Evolutionary conservation across 208 protist genomes (phyloP).

Genomic region (Giardia muris): DNA sequence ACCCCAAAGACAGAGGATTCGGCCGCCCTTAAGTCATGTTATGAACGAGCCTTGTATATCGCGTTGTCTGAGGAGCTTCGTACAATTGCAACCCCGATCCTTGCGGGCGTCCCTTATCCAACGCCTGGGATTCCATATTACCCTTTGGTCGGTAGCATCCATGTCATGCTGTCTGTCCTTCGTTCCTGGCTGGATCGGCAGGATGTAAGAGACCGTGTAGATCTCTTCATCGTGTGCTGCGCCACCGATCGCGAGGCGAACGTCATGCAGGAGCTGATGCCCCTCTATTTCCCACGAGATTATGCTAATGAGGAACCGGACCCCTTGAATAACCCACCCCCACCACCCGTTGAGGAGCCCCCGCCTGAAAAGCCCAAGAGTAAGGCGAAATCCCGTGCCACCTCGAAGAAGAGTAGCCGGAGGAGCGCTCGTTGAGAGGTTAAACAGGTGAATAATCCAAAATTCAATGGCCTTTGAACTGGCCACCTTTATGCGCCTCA

Average conservation of each 20-base stretch:
- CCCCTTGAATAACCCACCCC: not conserved
- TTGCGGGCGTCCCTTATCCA: constrained; percentile 2
- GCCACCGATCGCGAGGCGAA: not conserved
- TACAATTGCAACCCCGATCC: not conserved
- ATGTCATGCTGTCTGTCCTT: not conserved
- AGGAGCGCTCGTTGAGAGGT: not conserved
- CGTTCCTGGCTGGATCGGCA: not conserved
- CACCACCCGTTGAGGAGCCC: not conserved
- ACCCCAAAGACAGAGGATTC: constrained; percentile 4
- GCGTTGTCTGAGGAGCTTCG: not conserved
- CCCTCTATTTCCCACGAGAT: constrained; percentile 19
- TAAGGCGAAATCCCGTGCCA: not conserved
- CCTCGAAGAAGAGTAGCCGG: not conserved
- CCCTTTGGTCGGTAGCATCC: constrained; percentile 3
- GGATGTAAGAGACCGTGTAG: not conserved
- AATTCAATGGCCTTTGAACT: no score
- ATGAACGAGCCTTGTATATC: constrained; percentile 8
- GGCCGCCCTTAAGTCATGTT: not conserved
- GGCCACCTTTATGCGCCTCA: not conserved
- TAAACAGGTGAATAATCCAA: no score
- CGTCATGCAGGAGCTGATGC: constrained; percentile 14
- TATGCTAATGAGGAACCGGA: not conserved
- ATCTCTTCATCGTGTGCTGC: constrained; percentile 13
- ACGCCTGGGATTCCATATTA: not conserved
- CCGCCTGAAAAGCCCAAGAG: not conserved